phyloP scores from a whole-genome alignment of 495 filamentous ascomycete genomes.

The Aspergillus taichungensis region DNA sequence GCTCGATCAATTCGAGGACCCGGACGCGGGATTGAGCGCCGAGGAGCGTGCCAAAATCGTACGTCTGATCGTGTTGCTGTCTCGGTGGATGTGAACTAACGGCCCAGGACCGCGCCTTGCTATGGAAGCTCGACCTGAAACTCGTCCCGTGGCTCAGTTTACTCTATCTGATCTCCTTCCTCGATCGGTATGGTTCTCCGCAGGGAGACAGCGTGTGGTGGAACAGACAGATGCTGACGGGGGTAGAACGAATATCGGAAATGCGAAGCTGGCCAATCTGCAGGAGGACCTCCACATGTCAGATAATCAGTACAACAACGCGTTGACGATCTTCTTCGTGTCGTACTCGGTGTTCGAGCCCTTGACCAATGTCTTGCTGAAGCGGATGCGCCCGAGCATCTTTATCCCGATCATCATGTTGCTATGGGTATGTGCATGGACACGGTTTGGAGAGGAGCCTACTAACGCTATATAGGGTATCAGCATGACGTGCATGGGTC shows the following conservation, averaged over 20 bases:
- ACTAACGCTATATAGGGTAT: conserved; percentile 49
- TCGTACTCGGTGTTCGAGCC: conserved; percentile 86
- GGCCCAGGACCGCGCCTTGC: conserved; percentile 52
- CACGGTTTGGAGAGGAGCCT: neutral
- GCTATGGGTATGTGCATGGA: conserved; percentile 33
- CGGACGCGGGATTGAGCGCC: conserved; percentile 57
- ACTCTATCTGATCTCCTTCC: conserved; percentile 76
- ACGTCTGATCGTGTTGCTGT: conserved; percentile 13
- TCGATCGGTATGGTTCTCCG: conserved; percentile 48
- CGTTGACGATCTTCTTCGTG: conserved; percentile 83
- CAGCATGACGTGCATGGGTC: conserved; percentile 76
- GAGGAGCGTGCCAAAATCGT: conserved; percentile 63
- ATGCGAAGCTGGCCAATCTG: conserved; percentile 76
- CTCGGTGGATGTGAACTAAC: neutral
- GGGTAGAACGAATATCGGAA: conserved; percentile 69
- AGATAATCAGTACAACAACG: conserved; percentile 62
- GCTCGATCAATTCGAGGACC: conserved; percentile 40
- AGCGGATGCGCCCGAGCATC: conserved; percentile 62
- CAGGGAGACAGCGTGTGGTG: neutral
- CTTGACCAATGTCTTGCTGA: conserved; percentile 79
- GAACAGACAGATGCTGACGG: neutral
- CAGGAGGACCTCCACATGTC: conserved; percentile 55
- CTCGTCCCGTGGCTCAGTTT: conserved; percentile 79
- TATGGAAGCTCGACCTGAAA: conserved; percentile 61
- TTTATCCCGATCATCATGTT: conserved; percentile 55